A percentile compares a stretch with the other conserved stretches of the same genome.
These are phyloP conservation scores for Pseudogymnoascus sp. DNA, from an alignment of 2,329 filamentous ascomycete species.

Conservation along the genomic window DNA sequence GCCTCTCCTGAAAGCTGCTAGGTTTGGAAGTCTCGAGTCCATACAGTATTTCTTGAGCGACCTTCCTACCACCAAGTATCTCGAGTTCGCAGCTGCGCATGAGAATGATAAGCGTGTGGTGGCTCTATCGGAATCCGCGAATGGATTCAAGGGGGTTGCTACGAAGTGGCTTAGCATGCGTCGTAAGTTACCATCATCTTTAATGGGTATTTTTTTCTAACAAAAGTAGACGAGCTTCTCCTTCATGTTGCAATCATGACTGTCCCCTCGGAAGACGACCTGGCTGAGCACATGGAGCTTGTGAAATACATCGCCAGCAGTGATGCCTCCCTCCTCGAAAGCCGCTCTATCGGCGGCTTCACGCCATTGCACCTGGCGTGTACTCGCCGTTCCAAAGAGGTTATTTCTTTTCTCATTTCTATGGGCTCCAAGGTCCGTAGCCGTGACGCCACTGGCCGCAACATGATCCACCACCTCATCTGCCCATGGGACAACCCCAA, in stretches of 20 bases:
- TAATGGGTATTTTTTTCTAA: slow-evolving; percentile 14
- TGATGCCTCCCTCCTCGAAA: slow-evolving; percentile 53
- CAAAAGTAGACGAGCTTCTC: slow-evolving; percentile 45
- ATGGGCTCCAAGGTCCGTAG: slow-evolving; percentile 62
- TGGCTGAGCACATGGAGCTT: slow-evolving; percentile 39
- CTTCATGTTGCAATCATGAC: slow-evolving; percentile 58
- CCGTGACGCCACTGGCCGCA: slow-evolving; percentile 53
- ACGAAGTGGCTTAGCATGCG: slow-evolving; percentile 52
- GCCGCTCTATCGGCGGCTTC: slow-evolving; percentile 46
- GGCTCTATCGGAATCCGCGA: slow-evolving; percentile 48
- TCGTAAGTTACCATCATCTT: slow-evolving; percentile 38
- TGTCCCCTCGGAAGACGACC: slow-evolving; percentile 17
- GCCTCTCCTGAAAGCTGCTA: slow-evolving; percentile 53
- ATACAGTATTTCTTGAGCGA: slow-evolving; percentile 74
- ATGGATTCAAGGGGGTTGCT: slow-evolving; percentile 57
- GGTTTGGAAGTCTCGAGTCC: slow-evolving; percentile 50
- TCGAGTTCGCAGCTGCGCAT: slow-evolving; percentile 57
- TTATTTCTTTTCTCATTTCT: slow-evolving; percentile 53
- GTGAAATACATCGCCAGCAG: slow-evolving; percentile 58
- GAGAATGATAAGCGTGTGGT: slow-evolving; percentile 54
- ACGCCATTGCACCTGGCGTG: slow-evolving; percentile 66
- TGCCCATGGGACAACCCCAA: slow-evolving; percentile 15
- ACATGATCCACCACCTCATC: slow-evolving; percentile 57
- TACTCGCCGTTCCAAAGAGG: slow-evolving; percentile 42
- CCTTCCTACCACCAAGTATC: slow-evolving; percentile 57